phyloP scores from a whole-genome alignment of 1,284 basidiomycete genomes.

The Hortiboletus rubellus region DNA sequence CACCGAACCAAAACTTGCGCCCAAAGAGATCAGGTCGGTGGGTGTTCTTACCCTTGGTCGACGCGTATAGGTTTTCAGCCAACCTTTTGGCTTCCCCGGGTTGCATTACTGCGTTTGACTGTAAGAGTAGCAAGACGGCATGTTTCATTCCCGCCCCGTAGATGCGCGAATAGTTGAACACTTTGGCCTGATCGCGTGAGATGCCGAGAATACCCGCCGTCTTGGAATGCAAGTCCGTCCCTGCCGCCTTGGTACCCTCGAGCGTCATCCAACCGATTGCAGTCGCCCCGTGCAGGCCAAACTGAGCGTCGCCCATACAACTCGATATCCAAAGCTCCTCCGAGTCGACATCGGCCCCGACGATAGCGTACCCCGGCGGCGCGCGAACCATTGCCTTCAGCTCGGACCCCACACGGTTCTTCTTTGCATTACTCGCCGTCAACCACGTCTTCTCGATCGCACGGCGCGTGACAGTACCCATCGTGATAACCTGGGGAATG shows the following conservation, averaged over 20 bases:
- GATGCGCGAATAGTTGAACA: conserved; percentile 99
- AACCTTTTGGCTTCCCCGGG: conserved; percentile 78
- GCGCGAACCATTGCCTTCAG: conserved; percentile 97
- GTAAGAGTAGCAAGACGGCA: conserved; percentile 85
- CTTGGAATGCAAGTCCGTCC: conserved; percentile 97
- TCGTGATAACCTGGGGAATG: conserved; percentile 93
- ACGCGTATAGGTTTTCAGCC: conserved; percentile 86
- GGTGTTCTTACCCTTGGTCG: conserved; percentile 92
- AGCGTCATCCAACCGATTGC: conserved; percentile 99
- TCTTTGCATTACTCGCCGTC: conserved; percentile 97
- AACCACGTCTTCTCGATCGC: conserved; percentile 99
- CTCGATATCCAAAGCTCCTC: conserved; percentile 99
- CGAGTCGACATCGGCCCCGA: conserved; percentile 98
- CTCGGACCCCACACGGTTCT: conserved; percentile 96
- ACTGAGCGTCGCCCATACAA: conserved; percentile 98
- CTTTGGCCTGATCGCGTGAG: conserved; percentile 94
- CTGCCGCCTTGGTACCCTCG: conserved; percentile 95
- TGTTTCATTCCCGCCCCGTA: conserved; percentile 98
- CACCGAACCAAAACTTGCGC: conserved; percentile 94
- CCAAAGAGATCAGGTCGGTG: conserved; percentile 68
- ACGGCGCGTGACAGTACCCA: conserved; percentile 97
- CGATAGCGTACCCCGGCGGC: conserved; percentile 90
- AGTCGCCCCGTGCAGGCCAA: conserved; percentile 95
- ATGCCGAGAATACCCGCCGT: conserved; percentile 94
- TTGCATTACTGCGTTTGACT: conserved; percentile 81